These are phyloP conservation scores for Pseudocercospora macadamiae DNA, from an alignment of 2,329 filamentous ascomycete species.

Conservation along the genomic window DNA sequence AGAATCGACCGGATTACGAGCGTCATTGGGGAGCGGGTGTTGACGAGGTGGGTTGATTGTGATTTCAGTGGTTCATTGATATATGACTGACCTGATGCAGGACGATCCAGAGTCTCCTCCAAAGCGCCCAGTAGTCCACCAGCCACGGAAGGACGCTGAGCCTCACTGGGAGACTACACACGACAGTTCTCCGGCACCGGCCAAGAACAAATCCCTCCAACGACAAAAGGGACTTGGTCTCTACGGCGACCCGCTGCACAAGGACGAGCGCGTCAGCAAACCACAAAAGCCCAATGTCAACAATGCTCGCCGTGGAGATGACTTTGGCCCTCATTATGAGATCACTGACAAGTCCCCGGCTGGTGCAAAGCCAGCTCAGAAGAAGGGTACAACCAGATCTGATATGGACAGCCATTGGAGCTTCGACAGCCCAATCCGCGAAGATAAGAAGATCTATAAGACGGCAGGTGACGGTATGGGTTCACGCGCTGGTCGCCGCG, in stretches of 20 bases:
- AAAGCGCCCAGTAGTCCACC: constrained; percentile 61
- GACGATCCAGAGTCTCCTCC: constrained; percentile 62
- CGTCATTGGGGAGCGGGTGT: constrained; percentile 78
- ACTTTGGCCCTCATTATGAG: constrained; percentile 77
- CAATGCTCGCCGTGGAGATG: constrained; percentile 71
- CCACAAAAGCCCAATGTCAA: constrained; percentile 72
- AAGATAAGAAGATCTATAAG: constrained; percentile 41
- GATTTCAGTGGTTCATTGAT: constrained; percentile 23
- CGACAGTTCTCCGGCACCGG: constrained; percentile 66
- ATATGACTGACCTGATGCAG: constrained; percentile 39
- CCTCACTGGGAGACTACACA: constrained; percentile 76
- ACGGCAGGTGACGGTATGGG: constrained; percentile 62
- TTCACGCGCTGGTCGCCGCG: constrained; percentile 36
- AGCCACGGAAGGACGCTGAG: constrained; percentile 77
- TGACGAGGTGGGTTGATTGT: constrained; percentile 56
- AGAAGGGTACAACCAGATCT: constrained; percentile 15
- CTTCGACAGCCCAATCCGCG: constrained; percentile 15
- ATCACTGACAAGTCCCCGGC: constrained; percentile 67
- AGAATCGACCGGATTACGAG: constrained; percentile 68
- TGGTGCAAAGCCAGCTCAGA: constrained; percentile 26
- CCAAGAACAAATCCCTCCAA: constrained; percentile 36
- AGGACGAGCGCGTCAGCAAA: constrained; percentile 38
- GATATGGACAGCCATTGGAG: constrained; percentile 21
- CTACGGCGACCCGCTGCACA: constrained; percentile 72
- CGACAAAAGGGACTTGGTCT: constrained; percentile 70